Base-by-base conservation (phyloP, 1,284 basidiomycete species). In the Peniophora sp. region DNA sequence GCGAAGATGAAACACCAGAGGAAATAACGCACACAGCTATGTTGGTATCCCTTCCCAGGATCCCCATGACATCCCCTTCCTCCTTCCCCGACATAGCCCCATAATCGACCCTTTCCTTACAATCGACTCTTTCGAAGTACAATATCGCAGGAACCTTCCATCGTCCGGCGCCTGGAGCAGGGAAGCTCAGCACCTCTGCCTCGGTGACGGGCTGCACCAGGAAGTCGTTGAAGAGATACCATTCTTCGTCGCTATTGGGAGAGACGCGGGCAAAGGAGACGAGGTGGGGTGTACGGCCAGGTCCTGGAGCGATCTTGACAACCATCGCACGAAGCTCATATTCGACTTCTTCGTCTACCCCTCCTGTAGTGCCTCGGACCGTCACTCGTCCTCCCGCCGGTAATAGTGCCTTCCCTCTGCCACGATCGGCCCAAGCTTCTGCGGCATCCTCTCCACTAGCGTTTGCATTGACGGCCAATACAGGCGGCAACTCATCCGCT, bases 191-290 rank as follows among this genome's bases (percentile, higher is more conserved):
- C 0, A 91, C 96, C 57, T 98, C 95, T 24, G 81, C 77, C 64
- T 95, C 88, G 0, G 83, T 71, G 23, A 98, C 81, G 50, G 88
- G 88, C 44, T 79, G 78, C 3, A 99, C 97, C 2, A 88, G 76
- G 63, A 99, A 99, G 64, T 99, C 96, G 63, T 99, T 99, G 79
- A 99, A 99, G 52, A 99, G 69, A 62, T 89, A 86, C 96, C 96
- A 99, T 1, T 68, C 68, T 54, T 85, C 79, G n/a, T n/a, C n/a
- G n/a, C n/a, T n/a, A n/a, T n/a, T 1, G 79, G 79, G 0, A 50
- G 39, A 27, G 23, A 41, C 18, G 37, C 18, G n/a, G 18, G 37
- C 37, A 8, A 41, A 20, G 18, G 37, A n/a, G 6, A 41, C 15
- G 37, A n/a, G 18, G 18, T 20, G 37, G 15, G n/a, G 37, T 41